Conservation (phyloP, 495 filamentous ascomycete species). For the Immersiella caudata region DNA sequence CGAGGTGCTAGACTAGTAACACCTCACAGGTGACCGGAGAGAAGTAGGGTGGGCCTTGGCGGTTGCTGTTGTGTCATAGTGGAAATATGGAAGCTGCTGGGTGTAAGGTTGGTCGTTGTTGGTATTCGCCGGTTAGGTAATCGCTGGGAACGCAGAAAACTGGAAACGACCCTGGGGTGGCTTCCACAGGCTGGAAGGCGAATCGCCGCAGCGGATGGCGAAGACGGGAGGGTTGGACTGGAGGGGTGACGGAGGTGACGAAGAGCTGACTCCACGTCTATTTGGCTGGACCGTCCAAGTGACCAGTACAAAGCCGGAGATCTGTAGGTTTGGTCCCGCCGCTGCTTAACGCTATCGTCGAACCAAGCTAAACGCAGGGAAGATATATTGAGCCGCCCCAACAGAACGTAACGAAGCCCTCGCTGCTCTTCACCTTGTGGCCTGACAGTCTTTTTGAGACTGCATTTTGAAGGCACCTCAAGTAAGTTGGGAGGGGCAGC, state of each 20-base stretch:
- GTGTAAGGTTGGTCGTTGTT: neutral
- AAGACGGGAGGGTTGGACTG: neutral
- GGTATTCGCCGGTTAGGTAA: neutral
- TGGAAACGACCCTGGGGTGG: neutral
- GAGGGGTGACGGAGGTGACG: neutral
- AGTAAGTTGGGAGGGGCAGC: neutral
- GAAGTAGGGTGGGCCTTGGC: neutral
- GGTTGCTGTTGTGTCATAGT: neutral
- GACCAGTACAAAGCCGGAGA: neutral
- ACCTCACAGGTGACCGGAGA: neutral
- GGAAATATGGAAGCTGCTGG: neutral
- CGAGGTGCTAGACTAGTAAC: neutral
- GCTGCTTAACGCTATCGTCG: neutral
- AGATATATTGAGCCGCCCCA: neutral
- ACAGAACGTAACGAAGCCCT: neutral
- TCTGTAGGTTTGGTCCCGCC: neutral
- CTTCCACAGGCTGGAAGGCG: neutral
- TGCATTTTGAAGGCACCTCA: neutral
- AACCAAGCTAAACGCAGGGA: neutral
- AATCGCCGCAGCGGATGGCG: neutral
- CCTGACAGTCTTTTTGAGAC: neutral
- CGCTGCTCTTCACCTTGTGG: neutral
- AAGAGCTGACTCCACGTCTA: neutral
- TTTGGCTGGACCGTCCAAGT: neutral
- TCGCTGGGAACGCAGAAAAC: neutral